Evolutionary conservation across 1,284 basidiomycete genomes (phyloP), one percentile per base, ranked within the genome.

Genomic region (Hemileccinum hortonii): DNA sequence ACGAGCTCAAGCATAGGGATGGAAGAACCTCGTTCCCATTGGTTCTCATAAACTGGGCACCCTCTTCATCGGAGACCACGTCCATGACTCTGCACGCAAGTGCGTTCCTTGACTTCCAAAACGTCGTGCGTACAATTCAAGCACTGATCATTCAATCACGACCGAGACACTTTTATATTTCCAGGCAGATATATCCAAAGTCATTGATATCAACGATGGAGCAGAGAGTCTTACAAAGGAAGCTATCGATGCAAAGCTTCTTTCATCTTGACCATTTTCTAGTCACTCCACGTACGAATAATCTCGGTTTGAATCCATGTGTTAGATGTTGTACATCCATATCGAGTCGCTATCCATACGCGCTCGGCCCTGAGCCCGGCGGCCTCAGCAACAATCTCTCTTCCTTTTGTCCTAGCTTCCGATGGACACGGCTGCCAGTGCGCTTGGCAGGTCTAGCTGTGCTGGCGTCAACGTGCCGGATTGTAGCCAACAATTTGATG

Each of bases 1-100:
- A 95, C 64, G 87, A 92, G 63, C 79, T 94, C 21, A 78, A 80
- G 41, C 92, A 96, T 69, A 69, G 67, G 6, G 95, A 98, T 63
- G 94, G 94, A 4, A 80, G 95, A 35, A 86, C 80, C 55, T 94
- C 91, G 1, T 94, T 87, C 63, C 92, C 92, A 2, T 75, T 94
- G 15, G 83, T 92, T 3, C 75, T 95, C 47, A 75, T 96, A 69
- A 94, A 94, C 73, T 95, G 92, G 92, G 82, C 82, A 18, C 92
- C 92, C 19, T 77, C 74, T 8, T 79, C 83, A 2, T 86, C 84
- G 56, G 90, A 94, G 64, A 90, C 80, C 22, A 80, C 84, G 32
- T 73, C 91, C 55, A 76, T 91, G 66, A 94, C 92, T 2, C 75
- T 95, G 6, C 89, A 95, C 60, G 92, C 92, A 3, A 92, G 88